A percentile compares a stretch with the other conserved stretches of the same genome.
Evolutionary conservation across 2,329 filamentous ascomycete genomes (phyloP).

Genomic region (Leptographium radiaticola): DNA sequence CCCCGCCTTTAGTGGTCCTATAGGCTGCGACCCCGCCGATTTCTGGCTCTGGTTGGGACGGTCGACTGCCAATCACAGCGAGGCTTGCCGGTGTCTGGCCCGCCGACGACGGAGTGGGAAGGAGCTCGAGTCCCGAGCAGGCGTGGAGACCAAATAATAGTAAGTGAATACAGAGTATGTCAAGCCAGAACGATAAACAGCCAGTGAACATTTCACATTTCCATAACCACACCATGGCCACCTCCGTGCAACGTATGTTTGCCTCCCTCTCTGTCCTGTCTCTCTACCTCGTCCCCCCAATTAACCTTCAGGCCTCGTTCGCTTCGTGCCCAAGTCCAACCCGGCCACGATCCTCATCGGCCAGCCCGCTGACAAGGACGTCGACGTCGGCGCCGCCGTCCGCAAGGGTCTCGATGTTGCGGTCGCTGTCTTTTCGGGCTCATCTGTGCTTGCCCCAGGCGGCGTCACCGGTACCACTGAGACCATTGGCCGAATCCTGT

Average conservation of each 20-base stretch:
- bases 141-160: no score
- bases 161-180: no score
- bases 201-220: no score
- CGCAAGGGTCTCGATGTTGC: constrained; percentile 41
- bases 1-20: background rate
- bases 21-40: background rate
- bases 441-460: constrained; percentile 42
- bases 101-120: no score
- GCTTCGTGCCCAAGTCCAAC: constrained; percentile 41
- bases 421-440: constrained; percentile 43
- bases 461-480: constrained; percentile 32
- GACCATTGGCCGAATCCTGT: constrained; percentile 33
- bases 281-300: background rate
- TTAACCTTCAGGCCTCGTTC: constrained; percentile 36
- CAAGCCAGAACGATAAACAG: no score
- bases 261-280: background rate
- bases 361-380: constrained; percentile 34
- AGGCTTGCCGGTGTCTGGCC: background rate
- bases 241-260: background rate
- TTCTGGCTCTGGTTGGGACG: no score
- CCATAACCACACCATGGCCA: background rate
- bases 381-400: constrained; percentile 45
- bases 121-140: background rate
- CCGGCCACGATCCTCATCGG: constrained; percentile 37
- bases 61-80: background rate